Percentiles rank a stretch among this genome's conserved stretches.
Evolutionary conservation across 176 grass and related monocot species (phyloP).

Genomic region (Neostapfia colusana): DNA sequence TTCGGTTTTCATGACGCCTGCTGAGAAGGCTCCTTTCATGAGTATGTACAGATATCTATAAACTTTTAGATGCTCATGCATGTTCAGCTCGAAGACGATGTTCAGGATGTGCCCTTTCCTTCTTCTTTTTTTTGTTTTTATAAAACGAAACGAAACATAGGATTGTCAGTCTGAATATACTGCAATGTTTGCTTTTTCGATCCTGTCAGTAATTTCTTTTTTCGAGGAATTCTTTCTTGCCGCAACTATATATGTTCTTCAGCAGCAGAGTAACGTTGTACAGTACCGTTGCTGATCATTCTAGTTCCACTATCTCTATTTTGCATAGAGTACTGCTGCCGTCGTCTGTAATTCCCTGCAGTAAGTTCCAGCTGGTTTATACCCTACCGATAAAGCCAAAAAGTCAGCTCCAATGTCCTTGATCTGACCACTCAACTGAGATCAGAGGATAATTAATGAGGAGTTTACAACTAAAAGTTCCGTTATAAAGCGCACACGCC

Average conservation of each 20-base stretch:
- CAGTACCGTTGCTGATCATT: background rate
- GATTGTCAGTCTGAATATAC: background rate
- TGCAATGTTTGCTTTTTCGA: background rate
- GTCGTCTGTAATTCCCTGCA: background rate
- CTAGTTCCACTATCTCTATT: too few species aligned
- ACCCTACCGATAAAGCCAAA: background rate
- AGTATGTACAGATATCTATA: too few species aligned
- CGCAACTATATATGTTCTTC: background rate
- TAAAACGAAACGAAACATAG: background rate
- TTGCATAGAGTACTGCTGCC: too few species aligned
- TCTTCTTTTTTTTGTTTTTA: too few species aligned
- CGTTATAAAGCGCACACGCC: slow-evolving; percentile 7
- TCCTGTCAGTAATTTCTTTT: background rate
- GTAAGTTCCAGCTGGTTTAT: slow-evolving; percentile 1
- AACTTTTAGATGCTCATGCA: too few species aligned
- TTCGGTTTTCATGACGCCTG: background rate
- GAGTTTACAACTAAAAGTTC: background rate
- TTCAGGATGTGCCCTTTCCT: too few species aligned
- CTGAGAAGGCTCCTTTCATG: background rate
- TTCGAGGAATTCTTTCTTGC: background rate
- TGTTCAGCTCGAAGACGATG: too few species aligned
- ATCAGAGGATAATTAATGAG: background rate
- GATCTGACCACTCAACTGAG: slow-evolving; percentile 6
- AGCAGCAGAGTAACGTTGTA: background rate
- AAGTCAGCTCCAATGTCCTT: slow-evolving; percentile 25